Evolutionary conservation across 78 protist species (phyloP).

Genomic region (Mantamonas sphyraenae): DNA sequence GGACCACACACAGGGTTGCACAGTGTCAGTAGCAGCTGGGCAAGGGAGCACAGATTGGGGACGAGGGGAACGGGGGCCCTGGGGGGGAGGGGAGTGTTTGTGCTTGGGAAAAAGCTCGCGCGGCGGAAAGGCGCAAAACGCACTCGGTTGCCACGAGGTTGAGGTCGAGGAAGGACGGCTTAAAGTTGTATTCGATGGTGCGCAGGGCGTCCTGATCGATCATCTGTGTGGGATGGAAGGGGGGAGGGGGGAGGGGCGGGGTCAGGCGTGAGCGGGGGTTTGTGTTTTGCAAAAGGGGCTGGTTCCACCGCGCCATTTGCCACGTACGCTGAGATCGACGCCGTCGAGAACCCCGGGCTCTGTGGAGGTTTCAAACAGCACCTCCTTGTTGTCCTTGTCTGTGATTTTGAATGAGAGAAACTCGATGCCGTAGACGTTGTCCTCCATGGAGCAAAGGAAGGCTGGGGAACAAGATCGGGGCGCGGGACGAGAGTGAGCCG

Average conservation of each 20-base stretch:
- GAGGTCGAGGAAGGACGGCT: constrained; percentile 13
- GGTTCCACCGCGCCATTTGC: no score
- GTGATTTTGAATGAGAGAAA: constrained; percentile 54
- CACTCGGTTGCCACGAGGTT: constrained; percentile 40
- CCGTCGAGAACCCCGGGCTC: not conserved
- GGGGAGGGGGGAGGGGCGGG: no score
- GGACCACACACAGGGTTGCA: no score
- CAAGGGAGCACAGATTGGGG: not conserved
- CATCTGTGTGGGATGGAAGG: not conserved
- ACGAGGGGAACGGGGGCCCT: not conserved
- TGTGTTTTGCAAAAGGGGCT: no score
- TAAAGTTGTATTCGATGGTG: constrained; percentile 44
- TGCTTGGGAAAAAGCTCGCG: not conserved
- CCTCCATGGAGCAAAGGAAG: constrained; percentile 52
- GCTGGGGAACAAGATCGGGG: no score
- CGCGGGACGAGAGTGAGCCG: no score
- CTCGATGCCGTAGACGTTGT: constrained; percentile 53
- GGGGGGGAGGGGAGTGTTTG: no score
- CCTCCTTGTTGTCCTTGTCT: constrained; percentile 30
- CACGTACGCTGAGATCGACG: no score
- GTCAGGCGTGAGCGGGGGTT: no score
- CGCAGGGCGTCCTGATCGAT: constrained; percentile 23
- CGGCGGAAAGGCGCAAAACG: not conserved
- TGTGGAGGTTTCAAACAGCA: constrained; percentile 12
- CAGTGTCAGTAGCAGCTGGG: no score